Conservation (phyloP, 2,329 filamentous ascomycete genomes). For the Talaromyces atroroseus region DNA sequence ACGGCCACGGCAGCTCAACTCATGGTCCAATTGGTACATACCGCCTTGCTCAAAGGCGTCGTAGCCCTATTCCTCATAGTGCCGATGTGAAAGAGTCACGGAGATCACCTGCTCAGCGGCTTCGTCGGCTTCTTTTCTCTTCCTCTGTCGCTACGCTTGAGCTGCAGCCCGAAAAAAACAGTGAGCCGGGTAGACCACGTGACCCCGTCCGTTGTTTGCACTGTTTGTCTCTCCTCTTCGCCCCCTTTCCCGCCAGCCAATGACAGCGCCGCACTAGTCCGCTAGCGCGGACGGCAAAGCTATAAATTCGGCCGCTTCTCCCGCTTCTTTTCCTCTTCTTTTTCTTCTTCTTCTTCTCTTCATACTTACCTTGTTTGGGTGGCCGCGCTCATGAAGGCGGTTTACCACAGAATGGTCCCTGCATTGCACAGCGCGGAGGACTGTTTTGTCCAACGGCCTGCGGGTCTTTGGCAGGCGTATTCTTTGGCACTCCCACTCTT, state of each 20-base stretch:
- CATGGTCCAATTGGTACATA: constrained; percentile 19
- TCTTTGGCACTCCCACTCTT: constrained; percentile 42
- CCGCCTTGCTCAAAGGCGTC: constrained; percentile 36
- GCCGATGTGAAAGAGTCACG: constrained; percentile 16
- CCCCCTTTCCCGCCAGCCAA: constrained; percentile 14
- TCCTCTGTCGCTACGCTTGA: constrained; percentile 8
- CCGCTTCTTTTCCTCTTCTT: constrained; percentile 20
- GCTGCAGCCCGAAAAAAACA: constrained; percentile 23
- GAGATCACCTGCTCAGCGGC: constrained; percentile 5
- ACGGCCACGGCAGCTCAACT: constrained; percentile 8
- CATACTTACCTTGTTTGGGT: constrained; percentile 50
- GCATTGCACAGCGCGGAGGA: constrained; percentile 55
- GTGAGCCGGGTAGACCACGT: constrained; percentile 21
- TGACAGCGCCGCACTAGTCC: constrained; percentile 25
- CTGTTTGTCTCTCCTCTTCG: constrained; percentile 1
- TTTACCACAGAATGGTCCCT: constrained; percentile 46
- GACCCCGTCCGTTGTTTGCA: constrained; percentile 7
- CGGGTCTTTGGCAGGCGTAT: constrained; percentile 46
- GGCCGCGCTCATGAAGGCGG: constrained; percentile 44
- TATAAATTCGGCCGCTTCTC: constrained; percentile 29
- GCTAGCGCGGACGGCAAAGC: not conserved
- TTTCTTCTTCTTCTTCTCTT: constrained; percentile 39
- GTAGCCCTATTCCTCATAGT: constrained; percentile 44
- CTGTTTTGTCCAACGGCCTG: constrained; percentile 45
- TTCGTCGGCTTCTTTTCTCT: not conserved